Evolutionary conservation across 306 rosid genomes (phyloP), one percentile per base, ranked within the genome.

Genomic region (Vicia villosa): DNA sequence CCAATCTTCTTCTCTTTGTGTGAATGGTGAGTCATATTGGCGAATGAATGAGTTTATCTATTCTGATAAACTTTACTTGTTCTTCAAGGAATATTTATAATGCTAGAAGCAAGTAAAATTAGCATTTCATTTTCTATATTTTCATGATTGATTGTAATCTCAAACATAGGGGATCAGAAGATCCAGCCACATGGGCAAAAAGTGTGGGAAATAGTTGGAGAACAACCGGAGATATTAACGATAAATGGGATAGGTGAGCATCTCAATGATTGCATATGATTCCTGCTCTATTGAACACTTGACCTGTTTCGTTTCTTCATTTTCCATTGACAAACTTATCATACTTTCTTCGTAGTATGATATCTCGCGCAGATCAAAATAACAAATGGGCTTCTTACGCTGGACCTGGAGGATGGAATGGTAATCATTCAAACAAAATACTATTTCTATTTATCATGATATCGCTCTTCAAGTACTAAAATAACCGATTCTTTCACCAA

Each of bases 401-500:
- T 57, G 83, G 83, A 79, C 95, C 91, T 46, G 91, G 95, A 45
- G 91, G 91, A 47, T 90, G 96, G 96, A 90, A 90, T 75, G 96
- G 95, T 87, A 83, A 77, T 36, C 5, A 17, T 50, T 8, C 41
- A 45, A 64, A 58, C 37, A 10, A 3, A 16, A 34, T 21, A 66
- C 34, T 62, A 37, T 12, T 66, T 32, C 37, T 32, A 2, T 32
- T 32, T 32, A 32, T 32, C 37, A 32, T 32, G 37, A 32, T 32
- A 32, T 5, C 37, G 6, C 8, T 32, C 37, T 32, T 32, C 37
- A 32, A 32, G 37, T 32, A 6, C 5, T 58, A 7, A 13, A 43
- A 20, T 21, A 54, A 32, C 34, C 8, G 32, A 19, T 14, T 64
- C 30, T 43, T 66, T 66, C 34, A 36, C 63, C 54, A 54, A 42